A percentile compares a stretch with the other conserved stretches of the same genome.
Evolutionary conservation across 1,139 yeast genomes (phyloP).

Genomic region (Groenewaldozyma auringiensis): DNA sequence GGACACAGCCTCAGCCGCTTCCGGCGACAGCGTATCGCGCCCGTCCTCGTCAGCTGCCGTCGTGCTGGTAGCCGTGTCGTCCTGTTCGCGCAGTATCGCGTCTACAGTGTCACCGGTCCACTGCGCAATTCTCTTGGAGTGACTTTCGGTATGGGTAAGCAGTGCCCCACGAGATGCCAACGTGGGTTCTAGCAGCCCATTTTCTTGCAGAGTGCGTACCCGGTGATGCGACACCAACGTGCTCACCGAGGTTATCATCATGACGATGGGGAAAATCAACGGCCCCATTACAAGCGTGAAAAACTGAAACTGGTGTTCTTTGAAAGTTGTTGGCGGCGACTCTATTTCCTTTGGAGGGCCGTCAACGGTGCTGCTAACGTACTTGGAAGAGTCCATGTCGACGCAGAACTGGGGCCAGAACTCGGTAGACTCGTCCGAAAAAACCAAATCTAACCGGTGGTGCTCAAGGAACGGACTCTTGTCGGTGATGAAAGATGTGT

Average conservation of each 20-base stretch:
- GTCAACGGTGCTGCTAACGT: slow-evolving; percentile 9
- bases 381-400: slow-evolving; percentile 22
- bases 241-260: slow-evolving; percentile 20
- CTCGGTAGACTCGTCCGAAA: slow-evolving; percentile 6
- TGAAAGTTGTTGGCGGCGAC: slow-evolving; percentile 7
- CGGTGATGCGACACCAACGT: slow-evolving; percentile 20
- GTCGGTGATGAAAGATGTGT: slow-evolving; percentile 42
- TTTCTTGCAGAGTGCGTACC: slow-evolving; percentile 14
- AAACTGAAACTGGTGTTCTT: slow-evolving; percentile 17
- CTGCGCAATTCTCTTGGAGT: slow-evolving; percentile 19
- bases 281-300: slow-evolving; percentile 18
- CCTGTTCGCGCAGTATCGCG: slow-evolving; percentile 12
- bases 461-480: slow-evolving; percentile 39
- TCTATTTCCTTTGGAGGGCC: background rate
- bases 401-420: slow-evolving; percentile 14
- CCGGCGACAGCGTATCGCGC: background rate
- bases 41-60: background rate
- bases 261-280: slow-evolving; percentile 21
- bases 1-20: slow-evolving; percentile 1
- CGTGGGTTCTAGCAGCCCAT: background rate
- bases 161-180: background rate
- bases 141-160: slow-evolving; percentile 8
- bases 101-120: slow-evolving; percentile 19
- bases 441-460: slow-evolving; percentile 19
- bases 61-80: background rate